Conservation (phyloP, 768 basidiomycete species). For the Pilatotrama ljubarskyi region DNA sequence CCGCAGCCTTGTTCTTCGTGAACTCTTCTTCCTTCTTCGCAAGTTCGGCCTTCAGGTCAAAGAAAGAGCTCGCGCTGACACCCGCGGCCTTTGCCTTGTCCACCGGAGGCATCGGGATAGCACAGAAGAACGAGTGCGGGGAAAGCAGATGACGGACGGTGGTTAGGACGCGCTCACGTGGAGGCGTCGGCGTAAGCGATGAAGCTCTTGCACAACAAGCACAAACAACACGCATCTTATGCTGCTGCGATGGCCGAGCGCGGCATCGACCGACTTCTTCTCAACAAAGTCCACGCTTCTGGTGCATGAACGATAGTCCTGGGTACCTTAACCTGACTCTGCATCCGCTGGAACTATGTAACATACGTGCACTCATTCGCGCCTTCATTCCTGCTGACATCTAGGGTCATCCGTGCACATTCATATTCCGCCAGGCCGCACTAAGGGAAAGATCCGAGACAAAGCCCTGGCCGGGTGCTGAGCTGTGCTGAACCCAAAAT, state of each 20-base stretch:
- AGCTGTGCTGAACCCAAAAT: background rate
- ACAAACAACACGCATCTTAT: constrained; percentile 19
- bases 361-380: background rate
- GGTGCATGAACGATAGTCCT: too few relatives aligned
- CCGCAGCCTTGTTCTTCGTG: constrained; percentile 61
- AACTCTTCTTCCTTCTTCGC: constrained; percentile 60
- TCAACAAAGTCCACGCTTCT: background rate
- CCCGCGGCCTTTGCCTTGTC: constrained; percentile 69
- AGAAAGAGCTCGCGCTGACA: constrained; percentile 71
- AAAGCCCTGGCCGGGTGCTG: background rate
- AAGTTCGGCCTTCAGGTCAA: constrained; percentile 73
- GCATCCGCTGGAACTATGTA: too few relatives aligned
- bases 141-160: background rate
- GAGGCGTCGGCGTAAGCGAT: background rate
- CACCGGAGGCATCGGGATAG: constrained; percentile 37
- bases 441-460: constrained; percentile 21
- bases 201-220: constrained; percentile 17
- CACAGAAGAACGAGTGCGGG: background rate
- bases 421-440: background rate
- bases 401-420: background rate
- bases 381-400: background rate
- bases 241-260: background rate
- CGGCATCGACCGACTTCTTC: background rate
- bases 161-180: constrained; percentile 14
- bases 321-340: too few relatives aligned